A percentile compares a stretch with the other conserved stretches of the same genome.
Evolutionary conservation across 225 moss, liverwort and hornwort genomes (phyloP).

Genomic region (Neckera pumila): DNA sequence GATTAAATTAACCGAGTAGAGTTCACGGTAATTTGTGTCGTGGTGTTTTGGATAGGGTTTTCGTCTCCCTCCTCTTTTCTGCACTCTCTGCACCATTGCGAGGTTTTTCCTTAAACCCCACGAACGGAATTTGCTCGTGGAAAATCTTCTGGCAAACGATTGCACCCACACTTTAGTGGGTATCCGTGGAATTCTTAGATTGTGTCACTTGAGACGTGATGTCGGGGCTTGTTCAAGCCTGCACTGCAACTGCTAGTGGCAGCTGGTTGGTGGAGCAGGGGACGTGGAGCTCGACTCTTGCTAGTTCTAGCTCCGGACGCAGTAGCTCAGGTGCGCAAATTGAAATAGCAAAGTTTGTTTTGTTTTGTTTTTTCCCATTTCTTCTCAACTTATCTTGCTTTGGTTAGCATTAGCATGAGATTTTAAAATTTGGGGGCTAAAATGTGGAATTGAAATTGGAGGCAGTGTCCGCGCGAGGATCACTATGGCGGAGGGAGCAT

Average conservation of each 20-base stretch:
- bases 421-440: background rate
- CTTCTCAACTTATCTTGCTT: background rate
- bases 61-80: background rate
- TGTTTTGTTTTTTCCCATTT: background rate
- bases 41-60: slow-evolving; percentile 1
- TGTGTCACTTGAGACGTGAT: background rate
- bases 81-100: background rate
- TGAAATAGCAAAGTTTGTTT: too few relatives aligned
- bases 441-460: background rate
- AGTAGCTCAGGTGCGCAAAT: slow-evolving; percentile 8
- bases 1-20: background rate
- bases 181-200: background rate
- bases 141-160: background rate
- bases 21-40: background rate
- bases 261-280: slow-evolving; percentile 2
- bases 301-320: slow-evolving; percentile 7
- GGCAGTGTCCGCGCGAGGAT: slow-evolving; percentile 12
- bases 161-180: background rate
- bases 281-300: background rate
- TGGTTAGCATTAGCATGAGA: background rate
- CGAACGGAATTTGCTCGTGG: background rate
- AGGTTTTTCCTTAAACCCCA: slow-evolving; percentile 2
- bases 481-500: background rate
- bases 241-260: background rate
- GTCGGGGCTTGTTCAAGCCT: slow-evolving; percentile 20